Conservation (phyloP, 768 basidiomycete genomes). For the Russula dissimulans region DNA sequence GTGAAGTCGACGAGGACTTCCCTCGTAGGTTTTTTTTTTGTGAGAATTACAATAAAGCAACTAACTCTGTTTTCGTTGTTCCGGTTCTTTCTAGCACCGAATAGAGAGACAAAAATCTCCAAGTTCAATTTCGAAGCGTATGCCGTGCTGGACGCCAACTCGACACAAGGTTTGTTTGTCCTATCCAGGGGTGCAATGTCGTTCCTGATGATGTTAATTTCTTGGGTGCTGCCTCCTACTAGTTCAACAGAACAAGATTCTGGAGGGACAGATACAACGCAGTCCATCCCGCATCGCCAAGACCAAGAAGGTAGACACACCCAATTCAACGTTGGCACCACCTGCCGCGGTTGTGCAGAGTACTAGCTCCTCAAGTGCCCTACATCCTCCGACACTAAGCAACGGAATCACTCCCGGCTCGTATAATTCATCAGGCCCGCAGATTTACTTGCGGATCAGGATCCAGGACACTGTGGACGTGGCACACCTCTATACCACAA, state of each 20-base stretch:
- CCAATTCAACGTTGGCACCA: slow-evolving; percentile 23
- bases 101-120: slow-evolving; percentile 71
- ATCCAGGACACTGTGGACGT: slow-evolving; percentile 76
- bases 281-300: slow-evolving; percentile 63
- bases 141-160: slow-evolving; percentile 72
- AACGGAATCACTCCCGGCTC: slow-evolving; percentile 46
- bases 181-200: not conserved
- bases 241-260: slow-evolving; percentile 70
- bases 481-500: slow-evolving; percentile 81
- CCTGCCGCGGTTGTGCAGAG: slow-evolving; percentile 17
- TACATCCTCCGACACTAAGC: slow-evolving; percentile 24
- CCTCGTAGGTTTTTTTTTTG: slow-evolving; percentile 55
- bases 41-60: no score
- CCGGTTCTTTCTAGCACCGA: slow-evolving; percentile 58
- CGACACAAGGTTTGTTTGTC: slow-evolving; percentile 52
- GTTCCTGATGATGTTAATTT: not conserved
- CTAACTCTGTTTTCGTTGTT: not conserved
- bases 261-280: slow-evolving; percentile 75
- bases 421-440: slow-evolving; percentile 67
- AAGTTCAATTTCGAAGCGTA: slow-evolving; percentile 90
- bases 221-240: not conserved
- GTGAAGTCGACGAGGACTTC: slow-evolving; percentile 98
- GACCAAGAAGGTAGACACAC: slow-evolving; percentile 48
- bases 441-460: slow-evolving; percentile 73
- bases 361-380: slow-evolving; percentile 23